Evolutionary conservation across 78 protist species (phyloP).

Genomic region (Mastigamoeba balamuthi): DNA sequence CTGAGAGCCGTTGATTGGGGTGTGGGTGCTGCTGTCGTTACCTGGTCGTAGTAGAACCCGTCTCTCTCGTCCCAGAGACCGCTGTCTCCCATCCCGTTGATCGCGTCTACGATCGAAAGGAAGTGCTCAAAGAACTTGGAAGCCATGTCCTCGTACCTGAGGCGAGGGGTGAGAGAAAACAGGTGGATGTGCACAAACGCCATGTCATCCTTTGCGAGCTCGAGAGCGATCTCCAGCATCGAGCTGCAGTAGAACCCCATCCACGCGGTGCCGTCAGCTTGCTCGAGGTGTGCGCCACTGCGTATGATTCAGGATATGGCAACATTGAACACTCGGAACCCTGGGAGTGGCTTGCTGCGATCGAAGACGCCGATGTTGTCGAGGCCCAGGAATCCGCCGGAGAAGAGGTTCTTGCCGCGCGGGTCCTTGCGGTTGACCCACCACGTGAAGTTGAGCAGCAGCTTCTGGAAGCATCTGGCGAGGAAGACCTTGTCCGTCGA

Average conservation of each 20-base stretch:
- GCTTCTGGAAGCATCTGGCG: constrained; percentile 50
- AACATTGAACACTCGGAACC: not conserved
- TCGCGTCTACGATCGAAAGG: constrained; percentile 13
- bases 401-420: constrained; percentile 41
- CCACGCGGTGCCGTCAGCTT: constrained; percentile 72
- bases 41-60: constrained; percentile 55
- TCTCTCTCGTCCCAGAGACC: constrained; percentile 57
- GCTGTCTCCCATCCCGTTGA: constrained; percentile 8
- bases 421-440: constrained; percentile 65
- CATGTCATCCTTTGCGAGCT: constrained; percentile 28
- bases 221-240: constrained; percentile 62
- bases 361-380: constrained; percentile 64
- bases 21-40: too few relatives aligned
- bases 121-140: constrained; percentile 72
- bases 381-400: constrained; percentile 25
- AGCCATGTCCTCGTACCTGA: constrained; percentile 53
- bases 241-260: constrained; percentile 58
- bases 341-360: constrained; percentile 22
- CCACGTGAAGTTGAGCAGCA: constrained; percentile 69
- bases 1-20: too few relatives aligned
- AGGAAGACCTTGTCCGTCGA: constrained; percentile 28
- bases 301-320: not conserved
- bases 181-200: not conserved
- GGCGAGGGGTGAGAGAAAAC: not conserved
- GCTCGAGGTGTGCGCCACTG: constrained; percentile 31